Percentiles rank a stretch among this genome's conserved stretches.
phyloP scores from a whole-genome alignment of 1,139 yeast species.

The Debaryomyces subglobosus region DNA sequence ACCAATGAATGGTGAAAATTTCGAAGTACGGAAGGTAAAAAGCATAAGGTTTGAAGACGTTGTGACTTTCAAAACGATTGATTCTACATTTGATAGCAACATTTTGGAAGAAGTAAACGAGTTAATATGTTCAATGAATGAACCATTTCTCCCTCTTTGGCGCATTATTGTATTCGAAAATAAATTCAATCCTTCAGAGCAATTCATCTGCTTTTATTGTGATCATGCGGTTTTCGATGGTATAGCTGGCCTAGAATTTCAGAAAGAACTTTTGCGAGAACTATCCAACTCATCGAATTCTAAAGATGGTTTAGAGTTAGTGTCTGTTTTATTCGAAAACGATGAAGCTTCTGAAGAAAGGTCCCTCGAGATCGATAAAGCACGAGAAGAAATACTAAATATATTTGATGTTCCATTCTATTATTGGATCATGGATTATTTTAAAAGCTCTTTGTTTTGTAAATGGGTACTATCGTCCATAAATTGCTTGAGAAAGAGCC shows the following conservation, averaged over 20 bases:
- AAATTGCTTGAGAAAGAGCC: not conserved
- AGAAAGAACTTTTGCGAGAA: not conserved
- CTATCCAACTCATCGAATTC: not conserved
- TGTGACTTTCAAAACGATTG: slow-evolving; percentile 16
- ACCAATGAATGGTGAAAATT: slow-evolving; percentile 19
- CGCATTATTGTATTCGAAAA: slow-evolving; percentile 23
- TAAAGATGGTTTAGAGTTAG: not conserved
- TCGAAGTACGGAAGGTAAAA: slow-evolving; percentile 20
- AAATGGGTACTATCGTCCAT: not conserved
- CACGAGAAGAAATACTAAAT: not conserved
- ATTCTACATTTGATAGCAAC: not conserved
- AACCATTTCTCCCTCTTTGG: slow-evolving; percentile 30
- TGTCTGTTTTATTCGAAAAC: not conserved
- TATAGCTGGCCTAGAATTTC: not conserved
- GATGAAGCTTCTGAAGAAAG: not conserved
- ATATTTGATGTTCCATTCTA: not conserved
- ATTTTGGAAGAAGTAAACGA: slow-evolving; percentile 22
- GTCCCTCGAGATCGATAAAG: not conserved
- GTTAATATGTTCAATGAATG: slow-evolving; percentile 18
- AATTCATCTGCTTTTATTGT: not conserved
- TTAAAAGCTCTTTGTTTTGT: not conserved
- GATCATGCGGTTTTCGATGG: not conserved
- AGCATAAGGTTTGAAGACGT: slow-evolving; percentile 28
- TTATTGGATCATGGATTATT: not conserved
- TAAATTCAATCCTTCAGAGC: not conserved